A percentile compares a stretch with the other conserved stretches of the same genome.
These are phyloP conservation scores for Heterobasidion occidentale DNA, from an alignment of 1,284 basidiomycete genomes.

Conservation along the genomic window DNA sequence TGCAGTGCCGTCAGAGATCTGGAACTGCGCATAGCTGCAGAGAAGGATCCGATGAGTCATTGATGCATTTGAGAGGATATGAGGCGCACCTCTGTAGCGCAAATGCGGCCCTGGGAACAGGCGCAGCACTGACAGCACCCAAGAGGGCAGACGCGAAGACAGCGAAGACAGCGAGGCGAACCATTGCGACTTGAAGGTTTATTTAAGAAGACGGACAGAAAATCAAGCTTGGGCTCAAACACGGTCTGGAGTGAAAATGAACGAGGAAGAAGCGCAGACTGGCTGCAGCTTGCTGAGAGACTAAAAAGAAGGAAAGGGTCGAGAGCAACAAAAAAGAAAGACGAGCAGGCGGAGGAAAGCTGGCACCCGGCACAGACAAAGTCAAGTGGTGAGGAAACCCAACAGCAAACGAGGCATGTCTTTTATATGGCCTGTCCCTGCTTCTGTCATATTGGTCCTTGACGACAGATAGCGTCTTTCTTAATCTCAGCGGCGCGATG, in stretches of 20 bases:
- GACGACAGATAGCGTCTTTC: background rate
- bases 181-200: background rate
- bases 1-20: slow-evolving; percentile 34
- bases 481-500: no score
- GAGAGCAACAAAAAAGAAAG: background rate
- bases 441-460: background rate
- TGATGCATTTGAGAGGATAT: background rate
- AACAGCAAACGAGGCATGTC: background rate
- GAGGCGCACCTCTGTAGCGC: background rate
- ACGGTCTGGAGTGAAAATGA: background rate
- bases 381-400: background rate
- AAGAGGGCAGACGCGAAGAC: background rate
- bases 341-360: background rate
- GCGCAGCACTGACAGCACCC: background rate
- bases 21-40: slow-evolving; percentile 33
- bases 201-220: background rate
- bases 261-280: background rate
- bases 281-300: background rate
- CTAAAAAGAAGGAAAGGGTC: background rate
- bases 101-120: background rate
- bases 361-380: background rate
- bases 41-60: background rate
- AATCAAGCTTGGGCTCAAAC: background rate
- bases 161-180: background rate
- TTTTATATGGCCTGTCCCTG: background rate